Evolutionary conservation across 225 moss, liverwort and hornwort genomes (phyloP).

Genomic region (Pseudisothecium myosuroides): DNA sequence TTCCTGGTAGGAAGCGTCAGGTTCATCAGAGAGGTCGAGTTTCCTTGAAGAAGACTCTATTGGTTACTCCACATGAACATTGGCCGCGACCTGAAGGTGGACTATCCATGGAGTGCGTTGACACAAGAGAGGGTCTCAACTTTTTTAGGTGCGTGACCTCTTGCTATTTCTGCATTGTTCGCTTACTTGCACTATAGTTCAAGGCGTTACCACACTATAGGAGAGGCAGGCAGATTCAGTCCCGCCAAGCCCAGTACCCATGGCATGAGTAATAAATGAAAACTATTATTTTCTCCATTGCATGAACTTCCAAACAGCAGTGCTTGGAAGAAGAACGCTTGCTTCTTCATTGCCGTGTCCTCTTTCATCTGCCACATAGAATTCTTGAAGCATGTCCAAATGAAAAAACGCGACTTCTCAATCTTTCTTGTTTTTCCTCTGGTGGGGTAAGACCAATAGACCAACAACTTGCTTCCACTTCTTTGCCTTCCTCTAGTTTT

Average conservation of each 20-base stretch:
- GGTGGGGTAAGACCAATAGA: background rate
- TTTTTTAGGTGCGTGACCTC: slow-evolving; percentile 58
- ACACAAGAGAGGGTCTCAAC: slow-evolving; percentile 49
- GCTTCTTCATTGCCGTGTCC: background rate
- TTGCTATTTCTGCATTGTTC: background rate
- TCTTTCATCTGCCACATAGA: background rate
- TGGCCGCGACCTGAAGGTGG: slow-evolving; percentile 72
- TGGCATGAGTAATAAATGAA: background rate
- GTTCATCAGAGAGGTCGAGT: slow-evolving; percentile 43
- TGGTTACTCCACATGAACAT: slow-evolving; percentile 65
- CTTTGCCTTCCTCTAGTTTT: background rate
- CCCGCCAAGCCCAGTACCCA: background rate
- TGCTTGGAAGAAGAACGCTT: background rate
- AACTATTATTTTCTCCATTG: background rate
- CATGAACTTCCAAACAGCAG: background rate
- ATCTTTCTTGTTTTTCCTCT: background rate
- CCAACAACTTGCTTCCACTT: background rate
- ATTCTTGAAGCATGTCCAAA: background rate
- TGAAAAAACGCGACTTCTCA: background rate
- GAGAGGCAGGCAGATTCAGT: background rate
- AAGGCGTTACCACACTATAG: background rate
- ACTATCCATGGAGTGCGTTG: slow-evolving; percentile 72
- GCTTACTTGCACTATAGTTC: background rate
- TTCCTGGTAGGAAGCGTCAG: slow-evolving; percentile 51
- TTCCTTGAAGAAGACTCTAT: slow-evolving; percentile 55